Evolutionary conservation across 208 protist species (phyloP), one percentile per base, ranked within the genome.

Genomic region (Trypanosoma mega): DNA sequence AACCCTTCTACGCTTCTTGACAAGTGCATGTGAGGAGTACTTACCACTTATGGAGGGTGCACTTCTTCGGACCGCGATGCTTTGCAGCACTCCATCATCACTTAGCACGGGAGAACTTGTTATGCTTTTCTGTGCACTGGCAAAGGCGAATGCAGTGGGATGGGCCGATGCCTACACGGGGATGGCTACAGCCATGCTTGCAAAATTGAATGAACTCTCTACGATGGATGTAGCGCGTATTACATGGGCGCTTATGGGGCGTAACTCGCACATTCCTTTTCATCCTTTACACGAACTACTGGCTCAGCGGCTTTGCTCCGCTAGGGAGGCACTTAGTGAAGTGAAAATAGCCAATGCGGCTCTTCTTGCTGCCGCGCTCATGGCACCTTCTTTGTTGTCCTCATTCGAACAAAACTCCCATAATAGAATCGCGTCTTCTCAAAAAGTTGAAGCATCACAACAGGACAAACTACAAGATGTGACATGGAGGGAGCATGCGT

Each of bases 131-230:
- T 66, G 71, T 45, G 2, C 57, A 27, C 34, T 76, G 9, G 50
- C 36, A 6, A 47, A 18, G 11, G 80, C 87, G 23, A 75, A 85
- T 51, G 70, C 71, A 52, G 36, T 62, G 2, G 48, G 51, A 26
- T 91, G 84, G 84, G 75, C 33, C 3, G 74, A 82, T 39, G 70
- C 70, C 21, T 91, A 91, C 63, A n/a, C 62, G 18, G 34, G 64
- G 0, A 24, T 72, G 33, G 80, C 84, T 37, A 80, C 72, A 7
- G 43, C 65, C 26, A 46, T 69, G 14, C 44, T 77, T 21, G 23
- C 57, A 12, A 23, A 43, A 2, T 29, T 79, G 8, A 30, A 69
- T 62, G 26, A 21, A 50, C 16, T 61, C 2, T 31, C 31, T n/a
- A 55, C 49, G 8, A 30, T 20, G 14, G 61, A 45, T 27, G 20